Evolutionary conservation across 1,284 basidiomycete genomes (phyloP), one percentile per base, ranked within the genome.

Genomic region (Farysia itapuensis): DNA sequence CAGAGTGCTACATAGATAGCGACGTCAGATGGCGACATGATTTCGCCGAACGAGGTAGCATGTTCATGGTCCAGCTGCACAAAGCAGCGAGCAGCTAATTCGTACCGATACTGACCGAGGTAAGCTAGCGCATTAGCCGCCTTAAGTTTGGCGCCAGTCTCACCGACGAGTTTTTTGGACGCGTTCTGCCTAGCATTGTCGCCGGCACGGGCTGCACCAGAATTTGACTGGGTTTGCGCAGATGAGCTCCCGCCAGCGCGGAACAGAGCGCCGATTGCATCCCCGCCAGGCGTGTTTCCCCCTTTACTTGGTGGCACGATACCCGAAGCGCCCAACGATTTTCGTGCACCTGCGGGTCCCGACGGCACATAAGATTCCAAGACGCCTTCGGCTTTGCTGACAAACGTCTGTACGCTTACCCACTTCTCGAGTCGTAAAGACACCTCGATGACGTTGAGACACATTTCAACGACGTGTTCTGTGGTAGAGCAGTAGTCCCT

Each of bases 341-440:
- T 49, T 39, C 54, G 33, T 82, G 81, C 54, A 85, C 86, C 57
- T 2, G 38, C 45, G 14, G 38, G 35, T 6, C 19, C 45, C 12
- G 39, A 49, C 2, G 60, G 70, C 5, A 78, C 69, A 3, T 83
- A 79, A 2, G 85, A 82, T 35, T 91, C 89, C 21, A 93, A 80
- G 1, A 90, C 88, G 0, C 87, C 84, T 46, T 92, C 90, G 7
- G 90, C 90, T 78, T 94, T 94, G 83, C 86, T 89, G 31, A 91
- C 84, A 72, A 91, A 92, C 4, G 88, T 89, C 14, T 85, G 81
- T 30, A 93, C 83, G 67, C 90, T 88, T 0, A 85, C 79, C 75
- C 88, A 91, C 76, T 89, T 89, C 50, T 84, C 81, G 74, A 90
- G 85, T 75, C 90, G 87, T 45, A 92, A 83, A 23, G 91, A 39